Evolutionary conservation across 371 early-diverging fungal genomes (phyloP), one percentile per base, ranked within the genome.

Genomic region (Choanephora cucurbitarum): DNA sequence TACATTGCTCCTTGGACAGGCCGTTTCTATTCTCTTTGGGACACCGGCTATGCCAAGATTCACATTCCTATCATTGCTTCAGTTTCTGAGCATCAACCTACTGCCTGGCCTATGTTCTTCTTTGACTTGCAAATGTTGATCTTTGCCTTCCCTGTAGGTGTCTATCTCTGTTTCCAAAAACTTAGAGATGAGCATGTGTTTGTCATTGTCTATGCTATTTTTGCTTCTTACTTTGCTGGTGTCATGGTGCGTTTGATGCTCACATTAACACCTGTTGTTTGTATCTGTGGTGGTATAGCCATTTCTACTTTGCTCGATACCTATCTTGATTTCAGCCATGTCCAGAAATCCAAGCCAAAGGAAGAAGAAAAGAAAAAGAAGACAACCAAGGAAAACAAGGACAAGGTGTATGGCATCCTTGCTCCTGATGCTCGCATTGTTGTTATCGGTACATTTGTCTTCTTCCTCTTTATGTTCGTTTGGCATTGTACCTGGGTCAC

Each of bases 191-290:
- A 95, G 69, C 97, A 97, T 60, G 93, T 98, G 19, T 99, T 99
- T 75, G 87, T 98, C 50, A 93, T 98, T 54, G 79, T 99, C 0
- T 99, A 98, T 72, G 83, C 91, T 22, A 79, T 95, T 34, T 91
- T 93, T 71, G 97, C 96, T 11, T 90, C 96, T 10, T 99, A 99
- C 81, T 99, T 99, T 84, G 95, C 99, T n/a, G 96, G 98, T 55
- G 99, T 99, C 60, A 99, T 99, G 99, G 97, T 99, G 17, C 96
- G 99, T 56, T 78, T 99, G 56, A 96, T 99, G 86, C 79, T 99
- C 46, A 98, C 99, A 1, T 75, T 99, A 52, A 97, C 99, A 11
- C 99, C 99, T 18, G 85, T 96, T 49, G 98, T 98, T 17, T 98
- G 99, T 72, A 89, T 99, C 23, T 83, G 94, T 52, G 86, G 93